These are phyloP conservation scores for maize (Zea mays) DNA, from an alignment of 176 grass and related monocot genomes.

Conservation along the genomic window Zm-B73-REFERENCE-NAM-5.0 NC_050103.1:124779001-124779500, in stretches of 20 bases:
- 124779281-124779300: conserved; percentile 42
- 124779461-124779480: conserved; percentile 44
- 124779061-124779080: conserved; percentile 57
- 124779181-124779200: neutral
- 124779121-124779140: conserved; percentile 55
- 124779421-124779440: conserved; percentile 54
- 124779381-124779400: conserved; percentile 50
- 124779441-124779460: conserved; percentile 29
- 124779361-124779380: conserved; percentile 57
- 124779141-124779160: neutral
- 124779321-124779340: conserved; percentile 55
- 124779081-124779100: conserved; percentile 55
- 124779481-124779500: conserved; percentile 41
- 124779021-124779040: conserved; percentile 70
- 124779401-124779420: conserved; percentile 35
- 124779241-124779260: conserved; percentile 43
- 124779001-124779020: conserved; percentile 68
- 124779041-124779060: conserved; percentile 71
- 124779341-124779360: conserved; percentile 62
- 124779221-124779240: conserved; percentile 48
- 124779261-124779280: conserved; percentile 45
- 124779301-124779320: conserved; percentile 49
- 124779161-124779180: neutral
- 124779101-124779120: conserved; percentile 44
- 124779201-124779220: neutral